phyloP scores from a whole-genome alignment of 2,329 filamentous ascomycete genomes.

The Aspergillus luchuensis region DNA sequence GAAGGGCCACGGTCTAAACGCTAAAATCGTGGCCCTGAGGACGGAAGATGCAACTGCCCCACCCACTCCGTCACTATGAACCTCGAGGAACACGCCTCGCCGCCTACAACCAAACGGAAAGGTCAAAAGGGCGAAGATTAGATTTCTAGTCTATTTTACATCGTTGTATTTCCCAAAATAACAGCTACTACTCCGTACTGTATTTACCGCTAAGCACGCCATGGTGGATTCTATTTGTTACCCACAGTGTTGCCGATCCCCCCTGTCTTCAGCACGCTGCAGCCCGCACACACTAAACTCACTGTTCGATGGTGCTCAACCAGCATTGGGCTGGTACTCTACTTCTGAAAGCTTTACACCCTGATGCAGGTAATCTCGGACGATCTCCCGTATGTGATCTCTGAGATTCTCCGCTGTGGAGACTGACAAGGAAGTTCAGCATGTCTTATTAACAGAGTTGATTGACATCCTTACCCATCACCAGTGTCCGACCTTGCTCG shows the following conservation, averaged over 20 bases:
- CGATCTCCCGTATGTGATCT: conserved; percentile 18
- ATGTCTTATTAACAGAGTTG: not conserved
- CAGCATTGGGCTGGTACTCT: conserved; percentile 19
- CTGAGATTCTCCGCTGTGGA: conserved; percentile 17
- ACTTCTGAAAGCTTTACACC: conserved; percentile 22
- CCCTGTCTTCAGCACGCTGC: not conserved
- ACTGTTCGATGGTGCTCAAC: not conserved
- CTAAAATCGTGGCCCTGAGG: not conserved
- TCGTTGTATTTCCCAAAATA: not conserved
- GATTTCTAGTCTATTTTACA: not conserved
- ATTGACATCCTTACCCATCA: conserved; percentile 23
- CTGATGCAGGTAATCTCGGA: conserved; percentile 19
- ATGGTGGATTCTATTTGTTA: not conserved
- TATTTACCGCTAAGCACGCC: not conserved
- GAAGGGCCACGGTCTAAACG: not conserved
- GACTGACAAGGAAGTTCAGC: conserved; percentile 12
- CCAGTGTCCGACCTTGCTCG: conserved; percentile 19
- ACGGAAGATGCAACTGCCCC: not conserved
- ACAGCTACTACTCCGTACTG: too few relatives aligned
- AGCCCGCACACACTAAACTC: not conserved
- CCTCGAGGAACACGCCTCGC: not conserved
- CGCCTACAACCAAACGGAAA: not conserved
- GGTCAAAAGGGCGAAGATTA: not conserved
- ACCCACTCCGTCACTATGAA: not conserved
- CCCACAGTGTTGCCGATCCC: not conserved